phyloP scores from a whole-genome alignment of 495 filamentous ascomycete genomes.

The Talaromyces ruber region DNA sequence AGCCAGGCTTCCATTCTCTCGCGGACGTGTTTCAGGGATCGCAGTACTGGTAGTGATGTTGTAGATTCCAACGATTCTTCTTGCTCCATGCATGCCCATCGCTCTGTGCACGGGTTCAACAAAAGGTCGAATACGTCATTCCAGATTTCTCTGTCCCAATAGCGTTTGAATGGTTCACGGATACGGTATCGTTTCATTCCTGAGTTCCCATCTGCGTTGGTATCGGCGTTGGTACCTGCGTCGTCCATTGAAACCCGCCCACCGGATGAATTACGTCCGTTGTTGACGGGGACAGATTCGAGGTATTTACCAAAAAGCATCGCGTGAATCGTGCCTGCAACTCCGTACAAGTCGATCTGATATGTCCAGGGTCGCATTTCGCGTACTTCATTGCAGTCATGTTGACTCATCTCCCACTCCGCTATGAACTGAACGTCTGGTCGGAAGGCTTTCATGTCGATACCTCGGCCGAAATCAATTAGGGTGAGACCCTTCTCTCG shows the following conservation, averaged over 20 bases:
- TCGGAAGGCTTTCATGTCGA: constrained; percentile 82
- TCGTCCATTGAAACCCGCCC: constrained; percentile 5
- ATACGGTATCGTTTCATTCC: constrained; percentile 60
- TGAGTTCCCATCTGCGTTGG: constrained; percentile 24
- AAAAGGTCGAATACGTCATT: constrained; percentile 72
- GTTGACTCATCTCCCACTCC: constrained; percentile 77
- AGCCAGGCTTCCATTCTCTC: constrained; percentile 83
- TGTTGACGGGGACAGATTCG: constrained; percentile 53
- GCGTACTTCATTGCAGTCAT: constrained; percentile 91
- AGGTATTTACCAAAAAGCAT: constrained; percentile 93
- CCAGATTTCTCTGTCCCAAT: constrained; percentile 96
- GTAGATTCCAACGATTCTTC: constrained; percentile 39
- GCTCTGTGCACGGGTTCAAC: constrained; percentile 60
- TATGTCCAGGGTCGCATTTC: constrained; percentile 91
- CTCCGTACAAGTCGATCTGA: constrained; percentile 89
- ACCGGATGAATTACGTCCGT: constrained; percentile 7
- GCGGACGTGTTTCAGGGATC: constrained; percentile 54
- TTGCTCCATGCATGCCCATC: constrained; percentile 42
- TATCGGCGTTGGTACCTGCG: constrained; percentile 10
- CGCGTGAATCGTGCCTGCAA: constrained; percentile 76
- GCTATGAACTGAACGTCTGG: constrained; percentile 81
- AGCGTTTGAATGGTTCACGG: constrained; percentile 72
- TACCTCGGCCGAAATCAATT: constrained; percentile 91
- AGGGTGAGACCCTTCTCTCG: constrained; percentile 66
- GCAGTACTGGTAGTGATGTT: constrained; percentile 51